Evolutionary conservation across 129 eudicot species (phyloP).

Genomic region (Flaveria ramosissima): DNA sequence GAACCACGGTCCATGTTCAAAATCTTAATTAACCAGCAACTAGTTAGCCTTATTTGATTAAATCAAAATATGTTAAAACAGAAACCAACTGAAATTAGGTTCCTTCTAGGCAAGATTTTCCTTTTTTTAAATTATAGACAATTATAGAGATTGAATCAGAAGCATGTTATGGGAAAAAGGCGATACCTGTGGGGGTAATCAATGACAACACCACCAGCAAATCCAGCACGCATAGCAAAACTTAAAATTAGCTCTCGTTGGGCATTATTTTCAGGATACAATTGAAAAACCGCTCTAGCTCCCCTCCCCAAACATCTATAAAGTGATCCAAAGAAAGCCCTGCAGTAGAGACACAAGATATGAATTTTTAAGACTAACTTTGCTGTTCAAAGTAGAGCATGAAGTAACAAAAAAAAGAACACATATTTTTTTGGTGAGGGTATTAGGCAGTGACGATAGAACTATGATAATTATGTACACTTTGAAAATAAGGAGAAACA

Average conservation of each 20-base stretch:
- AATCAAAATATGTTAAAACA: background rate
- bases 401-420: background rate
- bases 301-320: constrained; percentile 87
- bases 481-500: background rate
- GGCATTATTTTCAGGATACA: constrained; percentile 82
- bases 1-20: too few species aligned
- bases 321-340: constrained; percentile 93
- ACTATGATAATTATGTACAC: constrained; percentile 11
- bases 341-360: constrained; percentile 29
- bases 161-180: background rate
- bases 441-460: background rate
- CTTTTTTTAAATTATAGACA: background rate
- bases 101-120: background rate
- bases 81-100: background rate
- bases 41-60: background rate
- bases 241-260: constrained; percentile 80
- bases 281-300: constrained; percentile 83
- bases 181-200: constrained; percentile 90
- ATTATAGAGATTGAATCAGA: background rate
- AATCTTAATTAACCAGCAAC: too few species aligned
- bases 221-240: constrained; percentile 99
- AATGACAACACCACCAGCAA: constrained; percentile 93
- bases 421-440: background rate
- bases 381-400: background rate
- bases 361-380: background rate